These are phyloP conservation scores for Fusarium sambucinum DNA, from an alignment of 2,329 filamentous ascomycete species.

Conservation along the genomic window DNA sequence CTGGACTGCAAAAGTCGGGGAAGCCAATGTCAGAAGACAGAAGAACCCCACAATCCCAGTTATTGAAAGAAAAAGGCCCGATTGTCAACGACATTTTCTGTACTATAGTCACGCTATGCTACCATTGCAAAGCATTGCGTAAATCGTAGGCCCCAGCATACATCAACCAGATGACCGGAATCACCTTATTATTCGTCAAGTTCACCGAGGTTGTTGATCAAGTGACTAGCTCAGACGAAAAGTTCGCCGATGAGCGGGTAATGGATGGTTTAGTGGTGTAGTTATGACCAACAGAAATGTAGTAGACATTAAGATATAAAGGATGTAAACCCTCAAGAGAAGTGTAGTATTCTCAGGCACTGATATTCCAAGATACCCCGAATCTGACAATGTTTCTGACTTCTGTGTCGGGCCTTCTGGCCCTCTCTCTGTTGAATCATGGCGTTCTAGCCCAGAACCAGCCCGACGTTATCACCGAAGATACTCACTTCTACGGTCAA, in stretches of 20 bases:
- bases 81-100: not conserved
- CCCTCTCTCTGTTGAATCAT: constrained; percentile 6
- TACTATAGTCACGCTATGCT: not conserved
- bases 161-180: constrained; percentile 3
- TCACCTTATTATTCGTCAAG: not conserved
- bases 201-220: not conserved
- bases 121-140: constrained; percentile 14
- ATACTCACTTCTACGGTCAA: constrained; percentile 19
- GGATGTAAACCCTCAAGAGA: not conserved
- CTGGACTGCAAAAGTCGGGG: not conserved
- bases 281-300: not conserved
- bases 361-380: not conserved
- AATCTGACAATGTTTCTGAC: constrained; percentile 1
- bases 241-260: constrained; percentile 12
- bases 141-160: not conserved
- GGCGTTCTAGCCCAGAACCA: not conserved
- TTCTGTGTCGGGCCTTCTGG: constrained; percentile 1
- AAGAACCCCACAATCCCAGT: constrained; percentile 1
- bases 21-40: constrained; percentile 1
- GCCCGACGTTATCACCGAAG: constrained; percentile 1
- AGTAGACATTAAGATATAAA: not conserved
- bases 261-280: accelerated
- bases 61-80: constrained; percentile 17
- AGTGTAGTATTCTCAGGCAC: not conserved
- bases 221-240: not conserved